phyloP scores from a whole-genome alignment of 2,329 filamentous ascomycete genomes.

The Aspergillus persii region DNA sequence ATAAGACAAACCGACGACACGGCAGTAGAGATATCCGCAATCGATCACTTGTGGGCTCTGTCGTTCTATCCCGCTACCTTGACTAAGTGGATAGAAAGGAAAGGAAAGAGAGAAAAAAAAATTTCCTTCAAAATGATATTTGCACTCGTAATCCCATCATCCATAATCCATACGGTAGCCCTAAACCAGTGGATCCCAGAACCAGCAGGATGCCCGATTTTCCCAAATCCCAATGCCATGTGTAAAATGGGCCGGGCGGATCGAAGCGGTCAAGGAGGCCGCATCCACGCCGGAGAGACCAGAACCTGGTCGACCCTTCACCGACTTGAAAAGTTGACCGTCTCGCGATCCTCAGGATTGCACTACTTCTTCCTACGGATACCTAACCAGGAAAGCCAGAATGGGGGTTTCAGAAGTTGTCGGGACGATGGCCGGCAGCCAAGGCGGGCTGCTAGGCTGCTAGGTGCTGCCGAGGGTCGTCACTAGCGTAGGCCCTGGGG shows the following conservation, averaged over 20 bases:
- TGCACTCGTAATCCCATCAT: background rate
- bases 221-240: conserved; percentile 9
- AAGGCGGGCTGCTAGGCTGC: conserved; percentile 11
- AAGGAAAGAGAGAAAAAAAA: too few species aligned
- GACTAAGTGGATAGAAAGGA: background rate
- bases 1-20: background rate
- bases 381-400: background rate
- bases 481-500: conserved; percentile 29
- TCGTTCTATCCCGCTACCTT: background rate
- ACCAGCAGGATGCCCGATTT: background rate
- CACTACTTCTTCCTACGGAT: conserved; percentile 1
- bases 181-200: conserved; percentile 1
- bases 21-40: background rate
- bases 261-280: conserved; percentile 10
- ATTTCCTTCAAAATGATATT: background rate
- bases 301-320: conserved; percentile 2
- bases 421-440: conserved; percentile 13
- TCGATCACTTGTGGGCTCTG: background rate
- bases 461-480: conserved; percentile 21
- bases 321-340: conserved; percentile 5
- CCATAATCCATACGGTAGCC: background rate
- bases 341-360: background rate
- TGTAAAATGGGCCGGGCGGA: conserved; percentile 1
- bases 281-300: background rate
- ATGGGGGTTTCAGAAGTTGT: conserved; percentile 4